Percentiles rank a stretch among this genome's conserved stretches.
These are phyloP conservation scores for Hordeum pubiflorum DNA, from an alignment of 202 grass and related monocot genomes.

Conservation along the genomic window DNA sequence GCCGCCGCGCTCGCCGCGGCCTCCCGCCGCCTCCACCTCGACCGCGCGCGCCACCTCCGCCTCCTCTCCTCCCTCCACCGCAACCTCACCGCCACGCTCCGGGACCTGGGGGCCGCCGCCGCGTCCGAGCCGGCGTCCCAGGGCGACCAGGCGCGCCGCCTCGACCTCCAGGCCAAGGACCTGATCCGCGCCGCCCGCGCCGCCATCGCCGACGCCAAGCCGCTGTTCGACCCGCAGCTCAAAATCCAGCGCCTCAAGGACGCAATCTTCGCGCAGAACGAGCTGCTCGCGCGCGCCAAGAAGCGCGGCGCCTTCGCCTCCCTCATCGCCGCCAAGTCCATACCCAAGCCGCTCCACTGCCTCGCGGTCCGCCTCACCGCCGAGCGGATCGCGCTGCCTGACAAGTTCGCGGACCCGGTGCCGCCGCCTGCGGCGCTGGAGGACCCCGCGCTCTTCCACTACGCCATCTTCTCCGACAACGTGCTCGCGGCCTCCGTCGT, in stretches of 20 bases:
- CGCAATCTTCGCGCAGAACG: constrained; percentile 80
- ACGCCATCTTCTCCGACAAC: constrained; percentile 98
- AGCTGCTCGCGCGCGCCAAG: constrained; percentile 78
- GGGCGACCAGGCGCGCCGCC: constrained; percentile 8
- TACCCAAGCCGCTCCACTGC: constrained; percentile 89
- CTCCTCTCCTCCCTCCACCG: constrained; percentile 67
- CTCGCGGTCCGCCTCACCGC: constrained; percentile 91
- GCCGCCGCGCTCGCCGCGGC: constrained; percentile 61
- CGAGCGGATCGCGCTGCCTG: constrained; percentile 65
- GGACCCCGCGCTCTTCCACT: constrained; percentile 77
- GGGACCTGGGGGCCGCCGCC: constrained; percentile 8
- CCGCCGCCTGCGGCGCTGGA: constrained; percentile 43
- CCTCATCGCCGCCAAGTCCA: constrained; percentile 94
- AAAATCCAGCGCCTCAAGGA: constrained; percentile 98
- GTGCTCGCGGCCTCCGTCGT: constrained; percentile 91
- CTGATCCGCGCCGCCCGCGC: constrained; percentile 66
- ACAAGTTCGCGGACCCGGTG: constrained; percentile 41
- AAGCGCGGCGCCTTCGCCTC: constrained; percentile 85
- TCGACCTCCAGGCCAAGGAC: constrained; percentile 71
- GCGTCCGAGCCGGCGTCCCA: not conserved
- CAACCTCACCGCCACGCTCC: constrained; percentile 61
- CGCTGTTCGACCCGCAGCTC: constrained; percentile 87
- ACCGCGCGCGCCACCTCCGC: constrained; percentile 71
- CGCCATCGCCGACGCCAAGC: constrained; percentile 70
- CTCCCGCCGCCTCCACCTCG: constrained; percentile 74